These are phyloP conservation scores for Phytophthora hibernalis DNA, from an alignment of 352 stramenopile species.

Conservation along the genomic window DNA sequence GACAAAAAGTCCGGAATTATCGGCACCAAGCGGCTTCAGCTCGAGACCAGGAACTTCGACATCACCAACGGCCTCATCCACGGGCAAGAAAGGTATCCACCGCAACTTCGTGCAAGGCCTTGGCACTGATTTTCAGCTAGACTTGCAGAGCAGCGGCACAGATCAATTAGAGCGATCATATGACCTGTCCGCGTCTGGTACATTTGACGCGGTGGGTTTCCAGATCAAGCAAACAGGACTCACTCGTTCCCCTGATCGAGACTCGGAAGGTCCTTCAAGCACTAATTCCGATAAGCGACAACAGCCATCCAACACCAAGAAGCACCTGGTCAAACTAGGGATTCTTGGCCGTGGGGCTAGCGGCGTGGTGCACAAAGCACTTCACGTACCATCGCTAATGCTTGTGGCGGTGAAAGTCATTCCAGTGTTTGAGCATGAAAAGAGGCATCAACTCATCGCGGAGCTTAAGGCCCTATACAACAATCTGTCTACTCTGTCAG, in stretches of 20 bases:
- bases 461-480: conserved; percentile 90
- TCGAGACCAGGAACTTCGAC: conserved; percentile 40
- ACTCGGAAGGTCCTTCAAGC: conserved; percentile 23
- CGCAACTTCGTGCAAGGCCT: conserved; percentile 77
- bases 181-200: conserved; percentile 81
- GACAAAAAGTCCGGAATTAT: conserved; percentile 56
- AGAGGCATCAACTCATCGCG: conserved; percentile 87
- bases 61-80: conserved; percentile 50
- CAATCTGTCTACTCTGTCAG: conserved; percentile 79
- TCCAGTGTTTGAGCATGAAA: conserved; percentile 90
- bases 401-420: conserved; percentile 93
- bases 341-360: conserved; percentile 86
- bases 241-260: conserved; percentile 64
- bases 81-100: conserved; percentile 72
- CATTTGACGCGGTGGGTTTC: conserved; percentile 82
- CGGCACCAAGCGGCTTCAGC: conserved; percentile 17
- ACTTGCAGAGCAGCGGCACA: conserved; percentile 64
- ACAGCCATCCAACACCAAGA: conserved; percentile 71
- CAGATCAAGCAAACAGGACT: conserved; percentile 88
- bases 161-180: conserved; percentile 80
- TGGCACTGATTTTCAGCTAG: conserved; percentile 72
- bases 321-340: conserved; percentile 84
- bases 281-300: conserved; percentile 33
- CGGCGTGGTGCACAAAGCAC: conserved; percentile 89
- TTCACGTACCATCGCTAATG: conserved; percentile 89